Conservation (phyloP, 2,329 filamentous ascomycete species). For the Tolypocladium guangdongense region DNA sequence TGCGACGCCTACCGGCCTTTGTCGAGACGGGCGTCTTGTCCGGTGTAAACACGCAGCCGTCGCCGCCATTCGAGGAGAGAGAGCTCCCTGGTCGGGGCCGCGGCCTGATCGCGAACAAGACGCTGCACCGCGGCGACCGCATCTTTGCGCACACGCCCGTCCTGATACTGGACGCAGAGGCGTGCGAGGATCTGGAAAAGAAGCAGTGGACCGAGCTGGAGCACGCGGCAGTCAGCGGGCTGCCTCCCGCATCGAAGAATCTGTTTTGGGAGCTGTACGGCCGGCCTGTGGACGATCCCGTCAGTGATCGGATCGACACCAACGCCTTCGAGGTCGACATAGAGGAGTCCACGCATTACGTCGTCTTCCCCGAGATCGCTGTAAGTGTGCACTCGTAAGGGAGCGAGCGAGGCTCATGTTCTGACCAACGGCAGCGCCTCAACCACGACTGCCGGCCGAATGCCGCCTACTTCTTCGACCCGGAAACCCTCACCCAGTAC, state of each 20-base stretch:
- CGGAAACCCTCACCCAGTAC: conserved; percentile 24
- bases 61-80: conserved; percentile 10
- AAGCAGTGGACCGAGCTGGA: background rate
- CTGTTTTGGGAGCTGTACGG: conserved; percentile 6
- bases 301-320: conserved; percentile 4
- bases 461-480: conserved; percentile 31
- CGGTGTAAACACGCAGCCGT: background rate
- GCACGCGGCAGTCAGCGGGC: conserved; percentile 2
- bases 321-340: conserved; percentile 6
- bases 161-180: conserved; percentile 3
- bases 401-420: no score
- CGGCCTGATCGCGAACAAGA: conserved; percentile 14
- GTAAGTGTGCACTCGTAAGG: conserved; percentile 3
- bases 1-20: conserved; percentile 18
- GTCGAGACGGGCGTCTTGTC: conserved; percentile 6
- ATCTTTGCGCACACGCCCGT: conserved; percentile 8
- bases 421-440: conserved; percentile 20
- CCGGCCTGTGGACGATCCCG: background rate
- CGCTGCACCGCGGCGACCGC: conserved; percentile 9
- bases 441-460: conserved; percentile 37
- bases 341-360: background rate
- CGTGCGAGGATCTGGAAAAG: background rate
- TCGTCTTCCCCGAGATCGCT: conserved; percentile 7
- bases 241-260: conserved; percentile 1
- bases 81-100: conserved; percentile 13